Base-by-base conservation (phyloP, 768 basidiomycete genomes). In the Gymnopilus dilepis region DNA sequence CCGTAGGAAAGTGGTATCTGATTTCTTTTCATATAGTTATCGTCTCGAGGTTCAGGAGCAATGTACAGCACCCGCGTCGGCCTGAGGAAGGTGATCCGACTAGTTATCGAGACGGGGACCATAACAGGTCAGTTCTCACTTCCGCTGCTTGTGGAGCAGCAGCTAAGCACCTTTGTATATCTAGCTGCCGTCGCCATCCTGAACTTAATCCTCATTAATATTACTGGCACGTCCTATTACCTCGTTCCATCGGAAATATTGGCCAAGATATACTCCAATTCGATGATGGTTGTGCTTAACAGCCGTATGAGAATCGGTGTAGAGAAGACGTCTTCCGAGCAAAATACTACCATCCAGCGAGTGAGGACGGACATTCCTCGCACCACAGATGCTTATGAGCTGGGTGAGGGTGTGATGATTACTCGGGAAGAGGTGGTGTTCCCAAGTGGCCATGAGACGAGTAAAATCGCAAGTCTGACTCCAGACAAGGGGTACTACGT, bases 191-290 rank as follows among this genome's bases (percentile, higher is more conserved):
- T 62, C 0, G 56, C 56, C 2, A 53, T 58, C 24, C 31, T 62
- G n/a, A 62, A 53, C n/a, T 42, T 62, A 21, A 28, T 62, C 13
- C 61, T 58, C 7, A 31, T 26, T 2, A 33, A 53, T 15, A 56
- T 62, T 7, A 31, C 51, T 9, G 31, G 40, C 24, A 51, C 51
- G 15, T 56, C 61, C 11, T 62, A 34, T 22, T 62, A 62, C 41
- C 61, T 58, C 11, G 56, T 58, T 0, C 40, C 50, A 0, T 54
- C 56, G 0, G 50, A 43, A n/a, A 42, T 58, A 4, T 12, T 62
- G 19, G 61, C 61, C 12, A 62, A 62, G 34, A 40, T 62, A 3
- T 58, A 62, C 22, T 62, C 56, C 15, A 62, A 62, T 33, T 62
- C 61, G 13, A 57, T 62, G 56, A 42, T 62, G 47, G 61, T 56